Evolutionary conservation across 352 stramenopile species (phyloP).

Genomic region (Blastocystis hominis): DNA sequence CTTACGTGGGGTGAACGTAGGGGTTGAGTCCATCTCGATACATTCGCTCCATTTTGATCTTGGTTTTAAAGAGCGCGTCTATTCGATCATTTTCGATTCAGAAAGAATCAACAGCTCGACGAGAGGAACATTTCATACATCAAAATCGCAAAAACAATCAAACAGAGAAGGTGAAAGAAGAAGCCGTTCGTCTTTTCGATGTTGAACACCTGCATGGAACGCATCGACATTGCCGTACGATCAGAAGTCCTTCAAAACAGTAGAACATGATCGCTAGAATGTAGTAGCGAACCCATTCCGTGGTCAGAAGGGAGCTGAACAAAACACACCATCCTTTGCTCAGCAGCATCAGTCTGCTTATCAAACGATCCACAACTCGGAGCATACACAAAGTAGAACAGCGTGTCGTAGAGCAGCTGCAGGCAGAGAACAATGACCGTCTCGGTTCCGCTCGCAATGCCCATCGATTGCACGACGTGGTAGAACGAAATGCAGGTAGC

Average conservation of each 20-base stretch:
- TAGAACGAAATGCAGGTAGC: background rate
- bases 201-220: background rate
- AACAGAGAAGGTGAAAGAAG: background rate
- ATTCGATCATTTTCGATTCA: background rate
- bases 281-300: slow-evolving; percentile 1
- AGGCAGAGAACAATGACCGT: background rate
- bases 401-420: background rate
- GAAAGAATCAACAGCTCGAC: background rate
- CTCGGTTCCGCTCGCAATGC: background rate
- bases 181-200: background rate
- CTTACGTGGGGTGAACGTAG: background rate
- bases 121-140: background rate
- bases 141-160: background rate
- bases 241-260: background rate
- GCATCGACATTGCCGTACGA: background rate
- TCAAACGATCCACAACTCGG: background rate
- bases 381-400: background rate
- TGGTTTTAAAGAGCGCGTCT: background rate
- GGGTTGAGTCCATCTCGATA: slow-evolving; percentile 33
- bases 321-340: slow-evolving; percentile 9
- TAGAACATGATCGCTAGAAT: background rate
- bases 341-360: background rate
- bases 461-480: background rate
- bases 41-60: background rate
- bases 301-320: background rate